Evolutionary conservation across 2,329 filamentous ascomycete genomes (phyloP), one percentile per base, ranked within the genome.

Genomic region (Penicillium nordicum): DNA sequence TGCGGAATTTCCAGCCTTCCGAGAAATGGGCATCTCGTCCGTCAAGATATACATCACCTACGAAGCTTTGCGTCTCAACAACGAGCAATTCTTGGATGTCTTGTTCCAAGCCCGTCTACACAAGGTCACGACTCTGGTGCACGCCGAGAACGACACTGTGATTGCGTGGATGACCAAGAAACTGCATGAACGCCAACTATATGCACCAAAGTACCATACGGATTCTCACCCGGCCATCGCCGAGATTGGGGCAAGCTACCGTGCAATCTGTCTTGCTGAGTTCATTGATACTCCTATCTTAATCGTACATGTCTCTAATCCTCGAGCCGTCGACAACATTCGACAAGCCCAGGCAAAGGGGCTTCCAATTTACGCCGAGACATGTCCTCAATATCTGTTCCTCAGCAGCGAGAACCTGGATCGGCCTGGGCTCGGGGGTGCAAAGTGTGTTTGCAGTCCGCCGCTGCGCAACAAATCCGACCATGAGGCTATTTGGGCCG

Each of bases 341-440:
- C 75, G 79, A 25, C 67, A 73, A 18, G 82, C 82, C 0, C 81
- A 84, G 63, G 78, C 77, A 9, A 66, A 74, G 4, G 76, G 79
- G 0, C 71, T 83, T 10, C 81, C 82, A 0, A 74, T 84, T 23
- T 80, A 82, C 59, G 82, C 79, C 1, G 82, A 84, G 66, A 85
- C 82, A 1, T 84, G 82, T 63, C 82, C 82, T 3, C 82, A 84
- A 54, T 84, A 85, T 59, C 74, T 84, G 8, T 45, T 45, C 8
- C 43, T 45, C 7, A 45, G 43, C 43, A 45, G 4, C 18, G 27
- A 45, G 16, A 45, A 23, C n/a, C n/a, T 45, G 29, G 43, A 45
- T 45, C 11, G 21, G 18, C 11, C 43, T 16, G 43, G 43, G 7
- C 43, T 45, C 1, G 43, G 32, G 1, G 29, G 43, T 1, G 43